A percentile compares a stretch with the other conserved stretches of the same genome.
phyloP scores from a whole-genome alignment of 163 green algal species.

The Scenedesmus sp. region DNA sequence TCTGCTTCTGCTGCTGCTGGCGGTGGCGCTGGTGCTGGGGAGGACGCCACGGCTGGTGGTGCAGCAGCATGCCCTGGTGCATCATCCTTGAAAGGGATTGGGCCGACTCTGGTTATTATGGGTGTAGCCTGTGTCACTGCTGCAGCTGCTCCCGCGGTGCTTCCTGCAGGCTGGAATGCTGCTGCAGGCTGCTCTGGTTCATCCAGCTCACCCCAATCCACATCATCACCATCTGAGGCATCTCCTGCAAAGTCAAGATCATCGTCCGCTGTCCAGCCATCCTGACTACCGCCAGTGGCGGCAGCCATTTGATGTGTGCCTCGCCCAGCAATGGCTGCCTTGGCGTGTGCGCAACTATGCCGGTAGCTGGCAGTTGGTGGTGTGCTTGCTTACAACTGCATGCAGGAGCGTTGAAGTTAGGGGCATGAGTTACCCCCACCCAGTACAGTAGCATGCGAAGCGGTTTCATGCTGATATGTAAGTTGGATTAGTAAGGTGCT shows the following conservation, averaged over 20 bases:
- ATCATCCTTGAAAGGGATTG: slow-evolving; percentile 14
- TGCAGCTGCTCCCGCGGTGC: neutral
- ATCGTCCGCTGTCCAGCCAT: neutral
- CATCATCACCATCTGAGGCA: slow-evolving; percentile 27
- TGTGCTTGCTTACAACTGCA: neutral
- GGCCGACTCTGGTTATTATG: neutral
- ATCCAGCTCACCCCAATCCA: slow-evolving; percentile 26
- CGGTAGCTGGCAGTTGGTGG: neutral
- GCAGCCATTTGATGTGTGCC: neutral
- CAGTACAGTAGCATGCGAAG: neutral
- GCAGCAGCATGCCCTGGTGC: neutral
- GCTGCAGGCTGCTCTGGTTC: slow-evolving; percentile 29
- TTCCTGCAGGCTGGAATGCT: slow-evolving; percentile 25
- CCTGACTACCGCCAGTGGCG: neutral
- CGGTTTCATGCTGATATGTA: neutral
- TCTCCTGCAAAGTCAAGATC: slow-evolving; percentile 27
- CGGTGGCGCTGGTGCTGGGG: slow-evolving; percentile 1
- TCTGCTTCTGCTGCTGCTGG: slow-evolving; percentile 3
- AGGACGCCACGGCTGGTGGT: neutral
- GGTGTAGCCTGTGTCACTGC: neutral
- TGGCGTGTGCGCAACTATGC: neutral
- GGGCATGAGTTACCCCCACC: neutral
- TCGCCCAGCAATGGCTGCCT: neutral
- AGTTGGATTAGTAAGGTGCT: neutral
- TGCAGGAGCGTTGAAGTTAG: neutral